Evolutionary conservation across 2,329 filamentous ascomycete genomes (phyloP).

Genomic region (Diaporthe sp.): DNA sequence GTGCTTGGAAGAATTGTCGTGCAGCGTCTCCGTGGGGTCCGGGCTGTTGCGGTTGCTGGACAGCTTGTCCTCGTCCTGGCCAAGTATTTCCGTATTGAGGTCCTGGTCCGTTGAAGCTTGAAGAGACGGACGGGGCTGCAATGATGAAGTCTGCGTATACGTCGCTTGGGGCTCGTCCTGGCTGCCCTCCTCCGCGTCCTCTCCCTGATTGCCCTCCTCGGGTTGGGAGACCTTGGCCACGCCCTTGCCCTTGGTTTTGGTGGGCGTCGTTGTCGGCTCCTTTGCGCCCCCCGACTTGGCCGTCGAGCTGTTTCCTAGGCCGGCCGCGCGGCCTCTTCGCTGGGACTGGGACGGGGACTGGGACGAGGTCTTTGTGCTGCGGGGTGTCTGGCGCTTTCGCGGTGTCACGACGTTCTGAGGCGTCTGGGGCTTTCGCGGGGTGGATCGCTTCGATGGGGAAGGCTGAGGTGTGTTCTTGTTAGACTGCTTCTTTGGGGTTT

Average conservation of each 20-base stretch:
- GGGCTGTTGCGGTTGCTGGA: slow-evolving; percentile 25
- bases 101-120: background rate
- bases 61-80: background rate
- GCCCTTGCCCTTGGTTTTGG: slow-evolving; percentile 33
- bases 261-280: background rate
- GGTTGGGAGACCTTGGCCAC: background rate
- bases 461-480: slow-evolving; percentile 47
- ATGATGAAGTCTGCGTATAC: background rate
- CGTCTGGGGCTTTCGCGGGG: slow-evolving; percentile 39
- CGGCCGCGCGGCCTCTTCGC: slow-evolving; percentile 27
- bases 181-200: background rate
- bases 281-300: background rate
- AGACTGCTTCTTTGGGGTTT: slow-evolving; percentile 44
- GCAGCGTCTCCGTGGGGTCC: background rate
- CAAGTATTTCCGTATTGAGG: background rate
- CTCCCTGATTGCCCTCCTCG: slow-evolving; percentile 9
- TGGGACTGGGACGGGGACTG: slow-evolving; percentile 26
- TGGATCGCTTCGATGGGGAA: slow-evolving; percentile 40
- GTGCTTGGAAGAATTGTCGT: background rate
- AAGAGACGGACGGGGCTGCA: background rate
- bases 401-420: slow-evolving; percentile 2
- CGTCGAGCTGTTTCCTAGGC: slow-evolving; percentile 18
- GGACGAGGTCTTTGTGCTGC: slow-evolving; percentile 1
- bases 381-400: slow-evolving; percentile 18
- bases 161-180: background rate